phyloP scores from a whole-genome alignment of 2,329 filamentous ascomycete genomes.

The Leptographium wingfieldii region DNA sequence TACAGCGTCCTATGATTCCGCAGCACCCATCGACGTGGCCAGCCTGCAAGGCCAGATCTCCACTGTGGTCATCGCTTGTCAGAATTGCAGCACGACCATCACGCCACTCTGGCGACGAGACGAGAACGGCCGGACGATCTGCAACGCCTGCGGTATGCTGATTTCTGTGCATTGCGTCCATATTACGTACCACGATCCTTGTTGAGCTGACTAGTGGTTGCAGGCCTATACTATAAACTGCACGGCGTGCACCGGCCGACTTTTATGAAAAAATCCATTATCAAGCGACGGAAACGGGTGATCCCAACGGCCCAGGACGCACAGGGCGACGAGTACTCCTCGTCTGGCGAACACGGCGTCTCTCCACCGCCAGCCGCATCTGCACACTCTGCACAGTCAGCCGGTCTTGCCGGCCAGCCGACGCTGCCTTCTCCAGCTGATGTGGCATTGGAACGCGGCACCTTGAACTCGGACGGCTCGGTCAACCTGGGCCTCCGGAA shows the following conservation, averaged over 20 bases:
- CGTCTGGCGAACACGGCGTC: constrained; percentile 32
- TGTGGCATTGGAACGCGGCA: constrained; percentile 35
- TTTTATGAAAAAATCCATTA: constrained; percentile 98
- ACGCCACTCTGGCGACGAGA: constrained; percentile 93
- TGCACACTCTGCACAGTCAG: not conserved
- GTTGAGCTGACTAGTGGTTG: not conserved
- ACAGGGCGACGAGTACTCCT: constrained; percentile 26
- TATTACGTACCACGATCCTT: not conserved
- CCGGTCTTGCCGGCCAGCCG: not conserved
- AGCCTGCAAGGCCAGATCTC: constrained; percentile 35
- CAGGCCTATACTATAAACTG: constrained; percentile 90
- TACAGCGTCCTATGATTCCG: constrained; percentile 17
- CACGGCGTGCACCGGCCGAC: constrained; percentile 87
- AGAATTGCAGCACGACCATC: constrained; percentile 94
- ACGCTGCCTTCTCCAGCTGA: not conserved
- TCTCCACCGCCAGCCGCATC: constrained; percentile 21
- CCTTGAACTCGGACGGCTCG: constrained; percentile 50
- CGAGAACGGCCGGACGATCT: constrained; percentile 90
- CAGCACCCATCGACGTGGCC: constrained; percentile 35
- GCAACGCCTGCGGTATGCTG: constrained; percentile 91
- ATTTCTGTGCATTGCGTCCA: not conserved
- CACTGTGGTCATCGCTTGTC: constrained; percentile 74
- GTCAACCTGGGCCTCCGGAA: constrained; percentile 47
- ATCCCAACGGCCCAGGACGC: constrained; percentile 57
- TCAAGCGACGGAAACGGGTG: constrained; percentile 89